Conservation (phyloP, 2,329 filamentous ascomycete genomes). For the Alternaria ethzedia region DNA sequence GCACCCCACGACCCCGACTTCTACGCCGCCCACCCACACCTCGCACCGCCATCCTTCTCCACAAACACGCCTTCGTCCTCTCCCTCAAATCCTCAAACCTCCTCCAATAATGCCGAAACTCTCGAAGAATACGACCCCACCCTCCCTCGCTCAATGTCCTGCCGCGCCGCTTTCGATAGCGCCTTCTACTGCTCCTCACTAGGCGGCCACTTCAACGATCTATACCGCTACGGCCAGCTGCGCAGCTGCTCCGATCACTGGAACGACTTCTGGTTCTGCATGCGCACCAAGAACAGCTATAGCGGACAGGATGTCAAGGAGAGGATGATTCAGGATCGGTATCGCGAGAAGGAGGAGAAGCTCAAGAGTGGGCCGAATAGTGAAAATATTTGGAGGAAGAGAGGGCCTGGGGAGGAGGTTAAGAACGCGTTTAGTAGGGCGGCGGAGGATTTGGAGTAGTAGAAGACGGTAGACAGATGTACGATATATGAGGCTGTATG, state of each 20-base stretch:
- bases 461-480: background rate
- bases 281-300: conserved; percentile 74
- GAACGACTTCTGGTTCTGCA: conserved; percentile 98
- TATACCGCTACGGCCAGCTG: conserved; percentile 85
- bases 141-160: conserved; percentile 84
- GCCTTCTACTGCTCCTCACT: conserved; percentile 94
- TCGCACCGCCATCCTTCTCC: conserved; percentile 44
- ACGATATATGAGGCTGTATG: background rate
- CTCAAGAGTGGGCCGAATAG: conserved; percentile 76
- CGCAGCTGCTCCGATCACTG: conserved; percentile 83
- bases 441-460: conserved; percentile 9
- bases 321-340: conserved; percentile 68
- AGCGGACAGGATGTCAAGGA: conserved; percentile 63
- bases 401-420: conserved; percentile 55
- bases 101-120: conserved; percentile 7
- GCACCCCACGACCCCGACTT: conserved; percentile 61
- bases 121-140: conserved; percentile 29
- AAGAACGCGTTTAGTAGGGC: conserved; percentile 32
- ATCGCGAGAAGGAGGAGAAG: conserved; percentile 69
- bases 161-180: conserved; percentile 86
- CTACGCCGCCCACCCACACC: conserved; percentile 58
- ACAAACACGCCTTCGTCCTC: conserved; percentile 16
- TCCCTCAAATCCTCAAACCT: conserved; percentile 6
- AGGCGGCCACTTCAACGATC: conserved; percentile 87
- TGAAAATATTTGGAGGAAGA: conserved; percentile 87